These are phyloP conservation scores for Inga leiocalycina DNA, from an alignment of 306 rosid genomes.

Conservation along the genomic window DNA sequence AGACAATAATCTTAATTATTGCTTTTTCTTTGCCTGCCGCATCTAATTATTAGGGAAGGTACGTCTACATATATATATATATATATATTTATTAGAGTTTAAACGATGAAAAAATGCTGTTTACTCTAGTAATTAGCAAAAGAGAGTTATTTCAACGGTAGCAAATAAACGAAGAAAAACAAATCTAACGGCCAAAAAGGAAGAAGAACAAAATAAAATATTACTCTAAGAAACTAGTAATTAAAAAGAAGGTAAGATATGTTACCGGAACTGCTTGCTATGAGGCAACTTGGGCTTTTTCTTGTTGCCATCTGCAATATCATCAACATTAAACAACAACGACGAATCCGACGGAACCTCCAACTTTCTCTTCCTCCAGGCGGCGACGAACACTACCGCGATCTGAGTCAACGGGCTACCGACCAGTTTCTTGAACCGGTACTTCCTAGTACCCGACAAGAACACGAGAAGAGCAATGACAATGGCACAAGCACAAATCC, in stretches of 20 bases:
- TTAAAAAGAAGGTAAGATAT: background rate
- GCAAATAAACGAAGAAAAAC: background rate
- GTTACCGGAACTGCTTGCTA: conserved; percentile 67
- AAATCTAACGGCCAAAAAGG: background rate
- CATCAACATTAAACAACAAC: conserved; percentile 54
- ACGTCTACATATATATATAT: too few species aligned
- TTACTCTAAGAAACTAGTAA: too few species aligned
- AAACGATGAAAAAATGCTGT: background rate
- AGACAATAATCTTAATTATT: background rate
- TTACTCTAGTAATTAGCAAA: background rate
- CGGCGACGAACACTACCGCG: conserved; percentile 63
- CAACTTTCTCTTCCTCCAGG: conserved; percentile 66
- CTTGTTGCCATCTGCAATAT: conserved; percentile 39
- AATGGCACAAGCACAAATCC: conserved; percentile 67
- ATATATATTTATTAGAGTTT: too few species aligned
- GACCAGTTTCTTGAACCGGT: conserved; percentile 73
- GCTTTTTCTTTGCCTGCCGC: background rate
- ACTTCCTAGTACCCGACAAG: conserved; percentile 64
- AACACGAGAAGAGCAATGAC: conserved; percentile 55
- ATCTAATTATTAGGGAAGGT: background rate
- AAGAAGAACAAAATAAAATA: background rate
- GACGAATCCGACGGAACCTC: conserved; percentile 64
- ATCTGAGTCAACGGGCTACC: conserved; percentile 91
- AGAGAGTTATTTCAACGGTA: background rate
- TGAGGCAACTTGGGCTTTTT: conserved; percentile 69